A percentile compares a stretch with the other conserved stretches of the same genome.
Conservation (phyloP, 495 filamentous ascomycete species). For the Xylaria venustula region DNA sequence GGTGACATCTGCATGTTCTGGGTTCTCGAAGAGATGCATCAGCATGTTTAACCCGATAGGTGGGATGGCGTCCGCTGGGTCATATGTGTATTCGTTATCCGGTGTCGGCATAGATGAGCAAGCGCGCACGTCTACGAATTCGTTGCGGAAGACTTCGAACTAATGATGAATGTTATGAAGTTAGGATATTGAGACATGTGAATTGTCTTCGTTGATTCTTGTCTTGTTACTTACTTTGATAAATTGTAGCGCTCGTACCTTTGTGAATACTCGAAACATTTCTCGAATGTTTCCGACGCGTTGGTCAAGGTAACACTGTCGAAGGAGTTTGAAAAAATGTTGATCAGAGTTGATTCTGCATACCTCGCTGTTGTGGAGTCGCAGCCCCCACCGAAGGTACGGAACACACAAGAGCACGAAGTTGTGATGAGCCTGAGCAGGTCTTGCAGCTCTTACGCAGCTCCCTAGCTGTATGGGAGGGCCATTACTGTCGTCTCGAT, state of each 20-base stretch:
- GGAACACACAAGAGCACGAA: constrained; percentile 7
- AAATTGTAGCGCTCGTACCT: neutral
- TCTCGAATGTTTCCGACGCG: neutral
- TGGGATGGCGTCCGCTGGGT: neutral
- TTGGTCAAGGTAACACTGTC: neutral
- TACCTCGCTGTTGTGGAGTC: constrained; percentile 3
- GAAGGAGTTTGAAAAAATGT: constrained; percentile 5
- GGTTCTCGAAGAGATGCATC: constrained; percentile 6
- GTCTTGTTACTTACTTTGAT: constrained; percentile 1
- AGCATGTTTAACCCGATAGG: constrained; percentile 2
- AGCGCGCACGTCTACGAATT: neutral
- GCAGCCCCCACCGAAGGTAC: constrained; percentile 3
- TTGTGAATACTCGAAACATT: neutral
- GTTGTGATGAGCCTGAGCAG: neutral
- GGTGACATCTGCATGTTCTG: constrained; percentile 4
- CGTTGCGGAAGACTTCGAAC: constrained; percentile 9
- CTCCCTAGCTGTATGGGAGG: neutral
- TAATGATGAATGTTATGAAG: neutral
- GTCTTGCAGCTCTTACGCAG: neutral
- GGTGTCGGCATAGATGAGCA: neutral
- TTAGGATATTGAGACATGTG: neutral
- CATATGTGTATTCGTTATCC: neutral
- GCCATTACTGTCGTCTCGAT: neutral
- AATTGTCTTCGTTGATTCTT: neutral
- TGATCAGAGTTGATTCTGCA: constrained; percentile 5